Percentiles rank a stretch among this genome's conserved stretches.
phyloP scores from a whole-genome alignment of 768 basidiomycete genomes.

The Pleurotus salmoneostramineus region DNA sequence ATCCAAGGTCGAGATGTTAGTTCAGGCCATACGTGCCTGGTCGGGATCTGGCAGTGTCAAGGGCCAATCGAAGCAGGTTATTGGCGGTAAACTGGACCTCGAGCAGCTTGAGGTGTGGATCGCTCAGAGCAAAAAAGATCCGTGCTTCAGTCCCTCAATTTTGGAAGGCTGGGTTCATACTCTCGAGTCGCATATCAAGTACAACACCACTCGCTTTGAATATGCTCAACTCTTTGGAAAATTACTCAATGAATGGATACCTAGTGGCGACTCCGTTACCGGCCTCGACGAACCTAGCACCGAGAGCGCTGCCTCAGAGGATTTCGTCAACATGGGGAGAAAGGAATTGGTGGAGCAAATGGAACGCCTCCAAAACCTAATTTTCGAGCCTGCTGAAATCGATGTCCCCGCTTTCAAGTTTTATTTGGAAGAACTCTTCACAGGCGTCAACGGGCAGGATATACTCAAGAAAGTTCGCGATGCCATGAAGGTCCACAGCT shows the following conservation, averaged over 20 bases:
- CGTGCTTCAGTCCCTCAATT: conserved; percentile 30
- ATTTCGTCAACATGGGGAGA: conserved; percentile 30
- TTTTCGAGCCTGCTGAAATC: conserved; percentile 32
- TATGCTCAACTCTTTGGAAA: conserved; percentile 37
- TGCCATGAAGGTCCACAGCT: conserved; percentile 23
- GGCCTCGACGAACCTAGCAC: conserved; percentile 9
- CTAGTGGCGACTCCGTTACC: conserved; percentile 35
- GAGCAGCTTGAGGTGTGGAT: conserved; percentile 29
- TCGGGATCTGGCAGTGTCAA: conserved; percentile 25
- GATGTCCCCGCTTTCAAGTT: conserved; percentile 25
- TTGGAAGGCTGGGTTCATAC: conserved; percentile 32
- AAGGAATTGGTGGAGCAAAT: conserved; percentile 39
- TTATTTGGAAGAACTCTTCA: conserved; percentile 36
- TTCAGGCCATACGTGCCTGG: conserved; percentile 30
- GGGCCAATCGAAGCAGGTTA: not conserved
- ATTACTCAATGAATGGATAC: conserved; percentile 40
- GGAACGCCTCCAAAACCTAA: conserved; percentile 32
- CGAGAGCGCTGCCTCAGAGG: conserved; percentile 9
- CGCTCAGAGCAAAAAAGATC: conserved; percentile 35
- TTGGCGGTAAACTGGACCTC: conserved; percentile 22
- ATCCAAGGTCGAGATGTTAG: conserved; percentile 27
- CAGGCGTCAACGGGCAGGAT: conserved; percentile 22
- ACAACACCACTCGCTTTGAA: conserved; percentile 32
- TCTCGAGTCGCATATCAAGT: conserved; percentile 34
- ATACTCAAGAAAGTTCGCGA: conserved; percentile 25